phyloP scores from a whole-genome alignment of 768 basidiomycete species.

The Grammothele lineata region DNA sequence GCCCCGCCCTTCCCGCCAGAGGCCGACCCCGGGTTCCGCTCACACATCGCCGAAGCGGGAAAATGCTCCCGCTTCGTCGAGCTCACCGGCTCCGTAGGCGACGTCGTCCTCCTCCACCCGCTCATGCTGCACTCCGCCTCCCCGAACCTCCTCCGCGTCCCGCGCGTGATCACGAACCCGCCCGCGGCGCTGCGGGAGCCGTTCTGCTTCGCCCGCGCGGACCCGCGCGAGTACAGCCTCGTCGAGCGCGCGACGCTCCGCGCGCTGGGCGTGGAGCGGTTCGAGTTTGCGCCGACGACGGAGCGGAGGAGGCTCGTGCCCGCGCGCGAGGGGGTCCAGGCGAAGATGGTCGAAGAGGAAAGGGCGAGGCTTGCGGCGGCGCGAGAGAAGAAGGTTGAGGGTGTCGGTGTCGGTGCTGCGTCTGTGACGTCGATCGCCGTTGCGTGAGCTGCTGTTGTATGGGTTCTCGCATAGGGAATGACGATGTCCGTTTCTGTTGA shows the following conservation, averaged over 20 bases:
- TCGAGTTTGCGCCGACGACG: slow-evolving; percentile 44
- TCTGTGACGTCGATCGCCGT: slow-evolving; percentile 9
- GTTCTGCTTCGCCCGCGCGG: slow-evolving; percentile 45
- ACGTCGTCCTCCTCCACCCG: slow-evolving; percentile 60
- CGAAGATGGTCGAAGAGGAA: slow-evolving; percentile 48
- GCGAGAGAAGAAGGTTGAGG: too few relatives aligned
- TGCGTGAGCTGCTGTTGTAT: too few relatives aligned
- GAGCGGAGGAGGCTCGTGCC: slow-evolving; percentile 47
- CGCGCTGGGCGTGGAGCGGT: slow-evolving; percentile 43
- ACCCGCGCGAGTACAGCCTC: slow-evolving; percentile 46
- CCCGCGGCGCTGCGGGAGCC: slow-evolving; percentile 52
- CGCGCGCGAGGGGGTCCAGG: slow-evolving; percentile 37
- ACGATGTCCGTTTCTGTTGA: too few relatives aligned
- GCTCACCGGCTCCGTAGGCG: slow-evolving; percentile 57
- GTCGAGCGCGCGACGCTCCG: slow-evolving; percentile 57
- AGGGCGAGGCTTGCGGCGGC: slow-evolving; percentile 33
- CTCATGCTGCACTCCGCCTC: slow-evolving; percentile 64
- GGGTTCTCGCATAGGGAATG: too few relatives aligned
- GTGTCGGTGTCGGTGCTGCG: too few relatives aligned
- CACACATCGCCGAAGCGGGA: slow-evolving; percentile 40
- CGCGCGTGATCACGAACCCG: slow-evolving; percentile 63
- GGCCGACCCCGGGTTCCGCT: slow-evolving; percentile 42
- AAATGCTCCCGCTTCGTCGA: slow-evolving; percentile 42
- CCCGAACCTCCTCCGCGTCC: slow-evolving; percentile 51
- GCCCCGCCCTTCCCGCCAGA: not conserved